A percentile compares a stretch with the other conserved stretches of the same genome.
These are phyloP conservation scores for Setomelanomma holmii DNA, from an alignment of 2,329 filamentous ascomycete genomes.

Conservation along the genomic window DNA sequence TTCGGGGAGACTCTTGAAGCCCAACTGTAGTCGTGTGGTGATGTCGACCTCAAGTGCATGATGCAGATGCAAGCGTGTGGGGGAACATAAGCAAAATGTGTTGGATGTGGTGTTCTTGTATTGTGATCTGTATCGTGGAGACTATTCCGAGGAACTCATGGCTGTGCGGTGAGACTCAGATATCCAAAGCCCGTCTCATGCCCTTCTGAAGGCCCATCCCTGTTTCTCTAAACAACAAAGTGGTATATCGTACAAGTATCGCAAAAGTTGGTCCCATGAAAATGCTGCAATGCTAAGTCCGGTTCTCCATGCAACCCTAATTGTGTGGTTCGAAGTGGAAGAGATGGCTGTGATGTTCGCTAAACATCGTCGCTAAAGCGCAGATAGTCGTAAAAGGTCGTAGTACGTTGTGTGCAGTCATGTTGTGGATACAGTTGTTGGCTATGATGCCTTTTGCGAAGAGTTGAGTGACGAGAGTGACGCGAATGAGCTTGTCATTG, in stretches of 20 bases:
- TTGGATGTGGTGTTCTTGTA: not conserved
- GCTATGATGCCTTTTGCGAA: conserved; percentile 32
- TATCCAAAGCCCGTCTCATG: not conserved
- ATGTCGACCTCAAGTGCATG: not conserved
- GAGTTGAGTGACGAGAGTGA: conserved; percentile 44
- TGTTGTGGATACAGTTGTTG: conserved; percentile 3
- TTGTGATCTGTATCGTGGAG: not conserved
- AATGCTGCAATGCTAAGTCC: conserved; percentile 11
- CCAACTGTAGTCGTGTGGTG: not conserved
- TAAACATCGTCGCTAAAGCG: conserved; percentile 31
- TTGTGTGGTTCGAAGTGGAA: not conserved
- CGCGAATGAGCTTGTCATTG: conserved; percentile 50
- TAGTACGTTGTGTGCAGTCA: conserved; percentile 6
- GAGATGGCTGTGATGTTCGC: conserved; percentile 14
- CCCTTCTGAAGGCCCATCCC: not conserved
- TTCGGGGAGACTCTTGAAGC: not conserved
- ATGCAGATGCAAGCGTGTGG: not conserved
- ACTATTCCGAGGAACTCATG: too few species aligned
- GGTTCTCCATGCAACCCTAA: conserved; percentile 6
- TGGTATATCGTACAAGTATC: conserved; percentile 11
- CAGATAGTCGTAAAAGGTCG: conserved; percentile 25
- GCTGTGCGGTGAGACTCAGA: too few species aligned
- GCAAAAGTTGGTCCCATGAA: conserved; percentile 6
- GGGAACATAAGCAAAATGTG: not conserved
- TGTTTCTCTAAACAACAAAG: conserved; percentile 2